phyloP scores from a whole-genome alignment of 179 eudicot species.

The Dionaea muscipula region DNA sequence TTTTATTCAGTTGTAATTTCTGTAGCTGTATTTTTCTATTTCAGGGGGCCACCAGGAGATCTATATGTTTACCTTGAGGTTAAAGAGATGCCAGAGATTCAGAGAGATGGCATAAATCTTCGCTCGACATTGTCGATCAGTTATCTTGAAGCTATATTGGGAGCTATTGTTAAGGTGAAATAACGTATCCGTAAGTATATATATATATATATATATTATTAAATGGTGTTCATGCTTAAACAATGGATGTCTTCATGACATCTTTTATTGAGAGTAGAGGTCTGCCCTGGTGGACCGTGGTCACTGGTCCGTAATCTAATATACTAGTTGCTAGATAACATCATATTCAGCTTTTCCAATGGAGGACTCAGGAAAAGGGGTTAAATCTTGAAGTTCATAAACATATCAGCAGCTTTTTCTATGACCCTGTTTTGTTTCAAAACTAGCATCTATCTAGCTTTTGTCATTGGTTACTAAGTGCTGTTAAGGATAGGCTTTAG shows the following conservation, averaged over 20 bases:
- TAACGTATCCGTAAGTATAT: neutral
- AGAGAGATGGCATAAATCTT: conserved; percentile 94
- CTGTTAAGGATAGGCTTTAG: too few species aligned
- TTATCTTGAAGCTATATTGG: conserved; percentile 92
- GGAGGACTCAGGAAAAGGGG: too few species aligned
- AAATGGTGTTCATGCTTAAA: neutral
- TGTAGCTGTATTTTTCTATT: neutral
- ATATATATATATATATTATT: neutral
- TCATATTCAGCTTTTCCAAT: too few species aligned
- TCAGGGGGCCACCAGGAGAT: conserved; percentile 93
- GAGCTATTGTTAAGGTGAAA: conserved; percentile 62
- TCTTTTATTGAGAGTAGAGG: neutral
- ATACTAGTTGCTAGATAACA: too few species aligned
- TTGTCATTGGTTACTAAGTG: too few species aligned
- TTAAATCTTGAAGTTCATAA: too few species aligned
- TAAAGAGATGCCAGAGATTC: conserved; percentile 85
- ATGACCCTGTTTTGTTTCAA: too few species aligned
- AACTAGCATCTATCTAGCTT: too few species aligned
- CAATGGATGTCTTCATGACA: neutral
- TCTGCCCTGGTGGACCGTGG: too few species aligned
- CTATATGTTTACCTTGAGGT: conserved; percentile 87
- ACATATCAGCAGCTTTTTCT: too few species aligned
- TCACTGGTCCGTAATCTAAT: too few species aligned
- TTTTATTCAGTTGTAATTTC: neutral
- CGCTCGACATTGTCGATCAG: conserved; percentile 54